phyloP scores from a whole-genome alignment of 140 eudicot species.

The Senecio squalidus region DNA sequence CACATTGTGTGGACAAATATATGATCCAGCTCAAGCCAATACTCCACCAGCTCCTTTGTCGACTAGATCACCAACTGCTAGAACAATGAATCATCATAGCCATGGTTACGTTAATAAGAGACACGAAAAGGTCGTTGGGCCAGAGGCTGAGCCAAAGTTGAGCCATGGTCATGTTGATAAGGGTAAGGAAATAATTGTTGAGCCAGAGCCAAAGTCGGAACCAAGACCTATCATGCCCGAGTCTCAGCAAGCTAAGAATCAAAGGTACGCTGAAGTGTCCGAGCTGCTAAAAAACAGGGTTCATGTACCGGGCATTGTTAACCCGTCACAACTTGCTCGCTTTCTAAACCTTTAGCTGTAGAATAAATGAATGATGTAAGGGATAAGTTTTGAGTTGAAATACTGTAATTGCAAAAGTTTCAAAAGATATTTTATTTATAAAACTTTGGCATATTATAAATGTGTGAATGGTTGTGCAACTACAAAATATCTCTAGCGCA shows the following conservation, averaged over 20 bases:
- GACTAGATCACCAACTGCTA: no score
- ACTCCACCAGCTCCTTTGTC: background rate
- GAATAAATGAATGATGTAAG: background rate
- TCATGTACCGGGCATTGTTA: background rate
- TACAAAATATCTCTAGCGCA: no score
- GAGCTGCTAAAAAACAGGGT: background rate
- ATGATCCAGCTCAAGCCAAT: background rate
- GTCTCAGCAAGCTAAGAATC: conserved; percentile 14
- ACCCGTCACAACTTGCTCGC: background rate
- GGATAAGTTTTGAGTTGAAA: background rate
- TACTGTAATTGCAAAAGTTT: background rate
- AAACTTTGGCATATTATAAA: no score
- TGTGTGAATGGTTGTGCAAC: background rate
- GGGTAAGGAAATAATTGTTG: no score
- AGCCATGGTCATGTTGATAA: no score
- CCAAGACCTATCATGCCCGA: no score
- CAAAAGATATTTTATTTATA: background rate
- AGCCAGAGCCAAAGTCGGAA: no score
- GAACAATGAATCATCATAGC: no score
- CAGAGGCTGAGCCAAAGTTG: background rate
- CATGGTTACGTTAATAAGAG: background rate
- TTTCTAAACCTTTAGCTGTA: background rate
- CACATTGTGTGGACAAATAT: background rate
- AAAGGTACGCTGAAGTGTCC: conserved; percentile 23
- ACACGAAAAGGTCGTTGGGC: background rate